phyloP scores from a whole-genome alignment of 345 rosid genomes.

The Citrus inodora region DNA sequence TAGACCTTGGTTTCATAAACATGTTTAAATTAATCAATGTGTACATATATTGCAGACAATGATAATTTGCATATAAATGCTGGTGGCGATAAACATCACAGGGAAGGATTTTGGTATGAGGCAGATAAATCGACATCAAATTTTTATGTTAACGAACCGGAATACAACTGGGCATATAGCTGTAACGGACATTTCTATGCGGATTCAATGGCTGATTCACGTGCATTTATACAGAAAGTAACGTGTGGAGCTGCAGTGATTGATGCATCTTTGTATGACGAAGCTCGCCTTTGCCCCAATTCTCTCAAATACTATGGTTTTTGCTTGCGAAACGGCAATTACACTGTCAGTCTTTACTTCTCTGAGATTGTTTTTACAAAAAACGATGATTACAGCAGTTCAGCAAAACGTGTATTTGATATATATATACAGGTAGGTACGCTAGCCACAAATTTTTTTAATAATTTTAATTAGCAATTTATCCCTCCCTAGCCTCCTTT shows the following conservation, averaged over 20 bases:
- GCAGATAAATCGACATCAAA: not conserved
- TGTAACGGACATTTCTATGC: slow-evolving; percentile 6
- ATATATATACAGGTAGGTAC: slow-evolving; percentile 20
- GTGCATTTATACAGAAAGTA: not conserved
- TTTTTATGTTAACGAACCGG: not conserved
- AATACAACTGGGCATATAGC: slow-evolving; percentile 18
- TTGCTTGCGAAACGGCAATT: slow-evolving; percentile 17
- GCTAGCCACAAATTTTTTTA: too few relatives aligned
- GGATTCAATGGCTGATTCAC: not conserved
- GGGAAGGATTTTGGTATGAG: not conserved
- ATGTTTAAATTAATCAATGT: not conserved
- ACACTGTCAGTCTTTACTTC: slow-evolving; percentile 19
- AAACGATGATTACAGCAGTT: slow-evolving; percentile 15
- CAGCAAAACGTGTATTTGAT: slow-evolving; percentile 21
- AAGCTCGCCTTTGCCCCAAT: slow-evolving; percentile 24
- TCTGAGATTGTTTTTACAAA: slow-evolving; percentile 11
- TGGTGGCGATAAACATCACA: not conserved
- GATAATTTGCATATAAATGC: slow-evolving; percentile 15
- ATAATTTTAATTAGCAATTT: too few relatives aligned
- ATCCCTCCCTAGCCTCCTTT: too few relatives aligned
- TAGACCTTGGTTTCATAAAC: too few relatives aligned
- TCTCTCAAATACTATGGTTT: slow-evolving; percentile 23
- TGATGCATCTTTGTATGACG: not conserved
- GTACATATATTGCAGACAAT: not conserved
- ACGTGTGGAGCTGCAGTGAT: slow-evolving; percentile 10